Conservation (phyloP, 352 stramenopile genomes). For the Pythium brachiatum region DNA sequence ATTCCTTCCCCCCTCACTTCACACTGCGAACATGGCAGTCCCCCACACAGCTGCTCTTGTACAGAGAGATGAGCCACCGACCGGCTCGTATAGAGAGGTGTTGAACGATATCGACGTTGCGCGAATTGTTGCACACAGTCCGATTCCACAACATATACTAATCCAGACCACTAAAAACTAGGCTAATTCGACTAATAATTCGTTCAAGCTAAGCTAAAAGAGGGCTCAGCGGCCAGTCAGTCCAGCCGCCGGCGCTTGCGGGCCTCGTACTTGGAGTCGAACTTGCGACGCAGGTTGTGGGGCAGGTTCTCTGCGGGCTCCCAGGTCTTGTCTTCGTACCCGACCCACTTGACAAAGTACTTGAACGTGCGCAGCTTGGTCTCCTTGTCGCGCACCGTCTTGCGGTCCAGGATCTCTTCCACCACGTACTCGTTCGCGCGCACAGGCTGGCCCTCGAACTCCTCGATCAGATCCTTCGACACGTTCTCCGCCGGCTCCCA, state of each 20-base stretch:
- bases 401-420: slow-evolving; percentile 68
- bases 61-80: slow-evolving; percentile 24
- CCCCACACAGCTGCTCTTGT: slow-evolving; percentile 11
- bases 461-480: slow-evolving; percentile 76
- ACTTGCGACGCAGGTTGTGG: slow-evolving; percentile 76
- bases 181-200: slow-evolving; percentile 6
- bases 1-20: neutral
- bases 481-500: slow-evolving; percentile 79
- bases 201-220: neutral
- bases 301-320: slow-evolving; percentile 74
- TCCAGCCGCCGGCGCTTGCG: slow-evolving; percentile 33
- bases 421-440: slow-evolving; percentile 79
- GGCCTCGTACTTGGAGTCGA: slow-evolving; percentile 70
- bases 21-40: neutral
- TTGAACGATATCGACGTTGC: slow-evolving; percentile 8
- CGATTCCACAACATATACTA: neutral
- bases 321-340: slow-evolving; percentile 80
- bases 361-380: slow-evolving; percentile 72
- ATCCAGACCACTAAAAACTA: neutral
- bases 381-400: slow-evolving; percentile 54
- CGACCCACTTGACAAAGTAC: slow-evolving; percentile 86
- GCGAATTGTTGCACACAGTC: slow-evolving; percentile 13
- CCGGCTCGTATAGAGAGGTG: slow-evolving; percentile 9
- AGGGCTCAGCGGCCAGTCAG: too few relatives aligned
- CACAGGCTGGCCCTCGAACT: slow-evolving; percentile 69